A percentile compares a stretch with the other conserved stretches of the same genome.
Conservation (phyloP, 2,329 filamentous ascomycete species). For the Fusarium protoensiforme region DNA sequence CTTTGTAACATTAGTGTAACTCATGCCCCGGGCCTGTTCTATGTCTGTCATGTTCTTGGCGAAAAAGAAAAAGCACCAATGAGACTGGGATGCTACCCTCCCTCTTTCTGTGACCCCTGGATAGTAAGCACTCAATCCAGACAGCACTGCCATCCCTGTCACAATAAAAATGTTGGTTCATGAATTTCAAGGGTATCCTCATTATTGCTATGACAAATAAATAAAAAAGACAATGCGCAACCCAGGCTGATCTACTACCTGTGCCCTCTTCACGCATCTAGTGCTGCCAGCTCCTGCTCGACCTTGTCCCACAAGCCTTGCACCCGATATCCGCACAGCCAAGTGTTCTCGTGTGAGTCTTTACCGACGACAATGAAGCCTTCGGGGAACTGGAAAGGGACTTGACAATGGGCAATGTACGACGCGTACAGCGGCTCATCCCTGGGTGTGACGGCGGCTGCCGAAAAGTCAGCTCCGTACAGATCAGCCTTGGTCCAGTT, state of each 20-base stretch:
- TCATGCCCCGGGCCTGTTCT: neutral
- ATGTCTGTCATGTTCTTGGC: neutral
- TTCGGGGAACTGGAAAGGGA: constrained; percentile 4
- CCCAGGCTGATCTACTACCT: neutral
- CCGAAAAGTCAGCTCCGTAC: neutral
- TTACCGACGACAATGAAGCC: constrained; percentile 22
- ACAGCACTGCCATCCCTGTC: neutral
- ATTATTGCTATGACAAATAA: neutral
- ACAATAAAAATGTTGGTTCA: neutral
- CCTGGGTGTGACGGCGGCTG: neutral
- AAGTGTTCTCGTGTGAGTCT: constrained; percentile 13
- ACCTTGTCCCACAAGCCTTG: constrained; percentile 14
- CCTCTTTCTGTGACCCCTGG: neutral
- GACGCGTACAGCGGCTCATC: neutral
- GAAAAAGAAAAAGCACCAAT: no score
- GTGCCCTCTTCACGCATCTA: neutral
- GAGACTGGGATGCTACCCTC: neutral
- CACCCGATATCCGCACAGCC: constrained; percentile 20
- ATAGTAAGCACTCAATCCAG: neutral
- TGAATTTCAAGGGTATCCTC: neutral
- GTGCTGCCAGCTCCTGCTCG: neutral
- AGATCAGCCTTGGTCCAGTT: neutral
- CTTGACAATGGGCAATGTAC: neutral
- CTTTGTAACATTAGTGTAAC: neutral
- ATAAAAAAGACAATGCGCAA: neutral